These are phyloP conservation scores for Chaetomium tenue DNA, from an alignment of 495 filamentous ascomycete genomes.

Conservation along the genomic window DNA sequence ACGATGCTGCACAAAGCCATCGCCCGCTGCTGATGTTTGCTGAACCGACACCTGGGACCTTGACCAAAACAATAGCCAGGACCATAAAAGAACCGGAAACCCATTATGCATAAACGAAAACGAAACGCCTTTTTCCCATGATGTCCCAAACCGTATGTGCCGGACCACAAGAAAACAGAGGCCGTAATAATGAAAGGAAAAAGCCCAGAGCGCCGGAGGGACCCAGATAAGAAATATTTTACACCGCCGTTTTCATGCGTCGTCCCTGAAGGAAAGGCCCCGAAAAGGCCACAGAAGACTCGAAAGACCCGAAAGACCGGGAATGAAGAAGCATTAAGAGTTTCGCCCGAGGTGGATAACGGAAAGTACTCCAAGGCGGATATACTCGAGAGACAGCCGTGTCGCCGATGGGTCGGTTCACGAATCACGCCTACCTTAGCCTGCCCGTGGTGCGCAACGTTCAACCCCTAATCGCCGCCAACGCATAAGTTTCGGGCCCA, in stretches of 20 bases:
- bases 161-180: neutral
- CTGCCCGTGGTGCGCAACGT: neutral
- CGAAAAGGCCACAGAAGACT: slow-evolving; percentile 23
- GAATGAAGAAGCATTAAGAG: slow-evolving; percentile 15
- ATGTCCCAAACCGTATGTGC: slow-evolving; percentile 12
- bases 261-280: slow-evolving; percentile 5
- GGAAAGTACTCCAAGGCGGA: neutral
- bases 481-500: slow-evolving; percentile 40
- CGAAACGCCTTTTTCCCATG: slow-evolving; percentile 15
- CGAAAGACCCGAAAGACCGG: neutral
- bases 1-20: neutral
- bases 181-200: neutral
- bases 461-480: slow-evolving; percentile 41
- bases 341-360: neutral
- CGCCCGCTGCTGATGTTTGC: neutral
- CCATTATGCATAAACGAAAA: slow-evolving; percentile 2
- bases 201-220: slow-evolving; percentile 3
- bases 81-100: neutral
- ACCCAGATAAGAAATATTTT: slow-evolving; percentile 5
- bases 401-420: neutral
- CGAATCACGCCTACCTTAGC: neutral
- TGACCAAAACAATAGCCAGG: neutral
- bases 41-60: neutral
- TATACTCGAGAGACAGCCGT: neutral
- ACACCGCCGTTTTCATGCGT: slow-evolving; percentile 22